A percentile compares a stretch with the other conserved stretches of the same genome.
These are phyloP conservation scores for Melaleuca quinquenervia DNA, from an alignment of 345 rosid species.

Conservation along the genomic window DNA sequence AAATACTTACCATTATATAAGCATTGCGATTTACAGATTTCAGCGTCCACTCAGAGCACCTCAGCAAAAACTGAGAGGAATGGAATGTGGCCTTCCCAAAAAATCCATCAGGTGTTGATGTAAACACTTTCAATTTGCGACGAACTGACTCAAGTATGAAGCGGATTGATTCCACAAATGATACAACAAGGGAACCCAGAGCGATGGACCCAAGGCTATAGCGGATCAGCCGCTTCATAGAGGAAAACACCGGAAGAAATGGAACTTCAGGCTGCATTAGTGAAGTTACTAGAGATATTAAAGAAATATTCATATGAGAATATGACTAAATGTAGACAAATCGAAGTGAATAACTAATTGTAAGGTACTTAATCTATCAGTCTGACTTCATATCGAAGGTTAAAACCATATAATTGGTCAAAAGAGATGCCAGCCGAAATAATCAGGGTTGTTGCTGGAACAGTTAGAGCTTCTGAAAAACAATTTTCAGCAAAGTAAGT, in stretches of 20 bases:
- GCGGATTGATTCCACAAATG: conserved; percentile 87
- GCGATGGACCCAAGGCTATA: conserved; percentile 94
- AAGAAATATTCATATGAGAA: neutral
- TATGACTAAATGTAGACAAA: neutral
- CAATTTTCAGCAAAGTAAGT: neutral
- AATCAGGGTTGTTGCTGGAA: neutral
- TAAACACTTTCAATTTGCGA: conserved; percentile 52
- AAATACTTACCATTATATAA: conserved; percentile 73
- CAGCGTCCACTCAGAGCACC: conserved; percentile 65
- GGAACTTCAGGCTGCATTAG: conserved; percentile 75
- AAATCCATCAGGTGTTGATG: conserved; percentile 49
- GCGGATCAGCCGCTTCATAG: conserved; percentile 80
- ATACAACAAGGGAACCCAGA: conserved; percentile 79
- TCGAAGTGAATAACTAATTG: neutral
- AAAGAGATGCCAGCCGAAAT: neutral
- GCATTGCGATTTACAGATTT: conserved; percentile 91
- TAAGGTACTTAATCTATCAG: neutral
- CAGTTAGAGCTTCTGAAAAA: neutral
- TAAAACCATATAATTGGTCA: neutral
- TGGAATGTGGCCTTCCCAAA: conserved; percentile 42
- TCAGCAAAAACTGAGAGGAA: conserved; percentile 50
- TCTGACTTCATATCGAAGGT: neutral
- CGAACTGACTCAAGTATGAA: conserved; percentile 87
- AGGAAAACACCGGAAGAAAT: conserved; percentile 91
- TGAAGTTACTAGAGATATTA: neutral